phyloP scores from a whole-genome alignment of 805 yeast species.

The Vanderwaltozyma polyspora region DNA sequence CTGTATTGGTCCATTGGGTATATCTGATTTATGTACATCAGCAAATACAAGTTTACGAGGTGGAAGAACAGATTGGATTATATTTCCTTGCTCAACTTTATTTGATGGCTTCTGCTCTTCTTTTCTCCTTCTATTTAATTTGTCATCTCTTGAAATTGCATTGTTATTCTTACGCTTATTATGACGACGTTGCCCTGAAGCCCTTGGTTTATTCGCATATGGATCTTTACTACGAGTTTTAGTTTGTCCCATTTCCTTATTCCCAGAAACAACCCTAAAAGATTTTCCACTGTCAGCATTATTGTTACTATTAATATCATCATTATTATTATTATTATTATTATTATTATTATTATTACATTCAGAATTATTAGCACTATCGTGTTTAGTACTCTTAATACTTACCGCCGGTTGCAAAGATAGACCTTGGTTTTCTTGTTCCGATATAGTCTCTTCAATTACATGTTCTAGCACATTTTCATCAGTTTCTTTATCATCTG shows the following conservation, averaged over 20 bases:
- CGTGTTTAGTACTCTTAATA: neutral
- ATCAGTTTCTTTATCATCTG: too few species aligned
- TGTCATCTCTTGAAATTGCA: neutral
- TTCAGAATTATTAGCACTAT: neutral
- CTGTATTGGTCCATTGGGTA: constrained; percentile 46
- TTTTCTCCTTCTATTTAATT: neutral
- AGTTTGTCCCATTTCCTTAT: too few species aligned
- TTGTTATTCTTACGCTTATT: too few species aligned
- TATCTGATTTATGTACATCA: constrained; percentile 27
- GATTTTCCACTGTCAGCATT: neutral
- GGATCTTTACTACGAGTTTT: too few species aligned
- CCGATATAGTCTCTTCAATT: neutral
- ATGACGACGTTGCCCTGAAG: too few species aligned
- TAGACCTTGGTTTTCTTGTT: neutral
- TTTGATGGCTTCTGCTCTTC: neutral
- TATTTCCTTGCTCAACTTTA: too few species aligned
- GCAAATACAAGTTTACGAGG: constrained; percentile 27
- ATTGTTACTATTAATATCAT: constrained; percentile 5
- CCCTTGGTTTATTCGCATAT: too few species aligned
- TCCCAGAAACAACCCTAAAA: too few species aligned
- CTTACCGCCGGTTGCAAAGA: neutral
- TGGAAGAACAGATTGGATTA: constrained; percentile 8
- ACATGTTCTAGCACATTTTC: too few species aligned
- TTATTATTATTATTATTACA: too few species aligned
- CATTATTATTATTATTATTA: neutral